Evolutionary conservation across 1,139 yeast species (phyloP).

Genomic region (Kurtzmaniella quercitrusa): DNA sequence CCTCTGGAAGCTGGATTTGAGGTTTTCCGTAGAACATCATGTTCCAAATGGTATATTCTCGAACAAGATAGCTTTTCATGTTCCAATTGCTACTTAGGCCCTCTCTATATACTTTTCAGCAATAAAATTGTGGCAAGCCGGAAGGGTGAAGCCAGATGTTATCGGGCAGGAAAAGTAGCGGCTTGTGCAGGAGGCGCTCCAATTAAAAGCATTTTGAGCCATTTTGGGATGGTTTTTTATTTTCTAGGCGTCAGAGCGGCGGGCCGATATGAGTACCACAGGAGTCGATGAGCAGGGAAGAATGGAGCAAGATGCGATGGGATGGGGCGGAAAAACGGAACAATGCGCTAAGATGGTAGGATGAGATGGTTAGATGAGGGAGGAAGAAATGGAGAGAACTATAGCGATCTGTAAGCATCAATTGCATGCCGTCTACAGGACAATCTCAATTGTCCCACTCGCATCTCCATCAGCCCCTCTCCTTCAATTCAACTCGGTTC

Average conservation of each 20-base stretch:
- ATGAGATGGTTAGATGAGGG: too few relatives aligned
- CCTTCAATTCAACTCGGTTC: too few relatives aligned
- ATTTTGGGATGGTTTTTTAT: not conserved
- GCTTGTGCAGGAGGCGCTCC: not conserved
- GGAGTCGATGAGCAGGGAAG: not conserved
- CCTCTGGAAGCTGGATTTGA: not conserved
- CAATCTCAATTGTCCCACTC: too few relatives aligned
- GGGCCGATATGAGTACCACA: not conserved
- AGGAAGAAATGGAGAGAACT: too few relatives aligned
- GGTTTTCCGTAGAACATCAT: constrained; percentile 16
- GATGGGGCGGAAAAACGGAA: too few relatives aligned
- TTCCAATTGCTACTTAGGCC: not conserved
- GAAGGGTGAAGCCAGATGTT: not conserved
- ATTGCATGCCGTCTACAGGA: too few relatives aligned
- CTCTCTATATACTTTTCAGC: not conserved
- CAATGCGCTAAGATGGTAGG: too few relatives aligned
- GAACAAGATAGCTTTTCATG: constrained; percentile 15
- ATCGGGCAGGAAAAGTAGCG: not conserved
- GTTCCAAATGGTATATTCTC: constrained; percentile 19
- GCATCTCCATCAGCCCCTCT: too few relatives aligned
- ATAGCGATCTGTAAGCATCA: too few relatives aligned
- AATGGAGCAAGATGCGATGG: not conserved
- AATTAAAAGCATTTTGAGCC: not conserved
- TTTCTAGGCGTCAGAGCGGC: not conserved
- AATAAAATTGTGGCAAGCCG: not conserved